phyloP scores from a whole-genome alignment of 2,329 filamentous ascomycete species.

The Pseudogymnoascus sp. region DNA sequence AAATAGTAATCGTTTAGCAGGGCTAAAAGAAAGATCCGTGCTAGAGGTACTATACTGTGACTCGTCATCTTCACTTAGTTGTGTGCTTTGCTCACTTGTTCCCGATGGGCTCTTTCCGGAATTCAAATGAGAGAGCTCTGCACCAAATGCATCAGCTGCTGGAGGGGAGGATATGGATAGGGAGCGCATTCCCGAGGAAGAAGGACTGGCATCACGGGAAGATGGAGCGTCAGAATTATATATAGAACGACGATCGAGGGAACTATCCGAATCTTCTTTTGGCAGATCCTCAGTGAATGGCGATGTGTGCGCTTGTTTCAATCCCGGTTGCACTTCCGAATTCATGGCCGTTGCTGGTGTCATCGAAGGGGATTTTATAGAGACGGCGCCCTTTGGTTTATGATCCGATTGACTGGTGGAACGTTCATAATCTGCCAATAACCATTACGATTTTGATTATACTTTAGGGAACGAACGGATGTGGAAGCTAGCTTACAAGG shows the following conservation, averaged over 20 bases:
- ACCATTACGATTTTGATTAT: not conserved
- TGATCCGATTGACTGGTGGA: not conserved
- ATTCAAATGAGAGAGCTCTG: not conserved
- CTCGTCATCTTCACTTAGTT: not conserved
- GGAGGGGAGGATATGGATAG: not conserved
- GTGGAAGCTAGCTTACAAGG: slow-evolving; percentile 24
- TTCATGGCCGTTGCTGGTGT: not conserved
- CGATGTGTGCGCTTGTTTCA: not conserved
- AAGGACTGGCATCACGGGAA: not conserved
- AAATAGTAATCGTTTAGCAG: not conserved
- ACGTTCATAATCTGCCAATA: not conserved
- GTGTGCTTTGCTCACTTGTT: not conserved
- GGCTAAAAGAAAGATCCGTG: not conserved
- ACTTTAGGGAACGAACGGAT: not conserved
- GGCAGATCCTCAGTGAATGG: too few species aligned
- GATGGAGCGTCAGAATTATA: not conserved
- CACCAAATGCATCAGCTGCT: not conserved
- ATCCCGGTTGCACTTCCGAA: not conserved
- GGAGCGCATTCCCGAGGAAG: not conserved
- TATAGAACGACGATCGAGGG: not conserved
- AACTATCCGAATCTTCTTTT: too few species aligned
- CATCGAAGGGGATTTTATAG: not conserved
- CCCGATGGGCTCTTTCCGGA: not conserved
- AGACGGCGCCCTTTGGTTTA: not conserved
- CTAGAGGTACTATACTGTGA: not conserved